Base-by-base conservation (phyloP, 176 grass and related monocot genomes). In the Microstegium vimineum region DNA sequence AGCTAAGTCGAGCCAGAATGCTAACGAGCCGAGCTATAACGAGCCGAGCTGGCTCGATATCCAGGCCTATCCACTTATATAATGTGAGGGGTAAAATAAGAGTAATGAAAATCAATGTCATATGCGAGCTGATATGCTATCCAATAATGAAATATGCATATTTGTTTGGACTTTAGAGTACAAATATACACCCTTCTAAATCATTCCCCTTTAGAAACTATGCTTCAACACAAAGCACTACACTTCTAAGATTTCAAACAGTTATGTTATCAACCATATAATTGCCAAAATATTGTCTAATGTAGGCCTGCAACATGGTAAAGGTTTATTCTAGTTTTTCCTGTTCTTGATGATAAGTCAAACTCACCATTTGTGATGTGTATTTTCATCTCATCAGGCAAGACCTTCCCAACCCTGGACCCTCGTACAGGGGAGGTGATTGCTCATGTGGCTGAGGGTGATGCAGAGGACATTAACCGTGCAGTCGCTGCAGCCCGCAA, bases 361-460 rank as follows among this genome's bases (percentile, higher is more conserved):
- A 43, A 40, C 27, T 57, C n/a, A 33, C 27, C 37, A 72, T 17
- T 57, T 23, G 43, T 35, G 41, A 68, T 73, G 42, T 76, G 42
- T 52, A 34, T 38, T 54, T 80, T 22, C 9, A 17, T 54, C 34
- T 72, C 23, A 32, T 73, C 60, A 97, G 94, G 94, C 18, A 97
- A 85, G 40, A 97, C 92, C 1, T 97, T 97, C 14, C 86, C 94
- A 6, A 97, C 92, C 26, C 66, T 92, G 32, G 92, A 97, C 65
- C 90, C 94, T 71, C 88, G 94, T 43, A 92, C 92, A 0, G 94
- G 92, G 9, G 88, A 97, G 64, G 83, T 92, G 77, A 97, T 97
- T 62, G 88, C 94, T 20, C 84, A 85, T 62, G 86, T 97, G 77
- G 41, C 94, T 7, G 94, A 97, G 83, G 94, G 94, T 22, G 94